phyloP scores from a whole-genome alignment of 768 basidiomycete genomes.

The Xanthoconium purpureum region DNA sequence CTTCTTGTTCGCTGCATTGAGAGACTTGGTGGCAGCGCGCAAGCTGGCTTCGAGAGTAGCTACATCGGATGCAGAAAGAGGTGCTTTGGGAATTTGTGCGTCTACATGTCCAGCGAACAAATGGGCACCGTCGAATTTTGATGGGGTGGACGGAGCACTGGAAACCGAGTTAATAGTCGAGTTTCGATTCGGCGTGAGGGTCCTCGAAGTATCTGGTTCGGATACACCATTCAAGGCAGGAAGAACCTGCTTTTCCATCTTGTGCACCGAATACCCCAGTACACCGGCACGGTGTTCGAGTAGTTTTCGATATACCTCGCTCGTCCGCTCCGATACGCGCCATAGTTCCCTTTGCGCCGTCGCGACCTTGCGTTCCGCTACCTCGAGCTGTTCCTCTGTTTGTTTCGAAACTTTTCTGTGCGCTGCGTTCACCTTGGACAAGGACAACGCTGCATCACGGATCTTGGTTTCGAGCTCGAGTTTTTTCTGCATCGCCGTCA shows the following conservation, averaged over 20 bases:
- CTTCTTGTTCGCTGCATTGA: constrained; percentile 57
- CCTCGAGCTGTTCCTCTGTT: constrained; percentile 66
- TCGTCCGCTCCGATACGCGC: constrained; percentile 60
- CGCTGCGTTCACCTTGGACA: constrained; percentile 61
- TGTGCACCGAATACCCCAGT: constrained; percentile 66
- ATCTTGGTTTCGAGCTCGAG: constrained; percentile 82
- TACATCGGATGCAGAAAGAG: constrained; percentile 45
- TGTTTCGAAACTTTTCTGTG: constrained; percentile 61
- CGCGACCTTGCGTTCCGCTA: constrained; percentile 72
- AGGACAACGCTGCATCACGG: constrained; percentile 77
- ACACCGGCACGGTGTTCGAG: constrained; percentile 84
- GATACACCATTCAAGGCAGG: constrained; percentile 26
- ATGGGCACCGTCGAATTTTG: constrained; percentile 81
- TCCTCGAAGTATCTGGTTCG: constrained; percentile 46
- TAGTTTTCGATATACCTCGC: constrained; percentile 59
- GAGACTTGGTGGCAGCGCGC: constrained; percentile 54
- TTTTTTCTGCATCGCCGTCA: constrained; percentile 67
- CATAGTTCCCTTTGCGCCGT: constrained; percentile 67
- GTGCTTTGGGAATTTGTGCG: constrained; percentile 49
- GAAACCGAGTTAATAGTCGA: constrained; percentile 51
- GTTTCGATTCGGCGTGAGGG: constrained; percentile 49
- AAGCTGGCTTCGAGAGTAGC: constrained; percentile 61
- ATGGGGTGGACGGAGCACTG: constrained; percentile 41
- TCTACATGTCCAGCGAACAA: constrained; percentile 80
- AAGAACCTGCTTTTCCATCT: constrained; percentile 56